These are phyloP conservation scores for Crotalaria pallida DNA, from an alignment of 306 rosid species.

Conservation along the genomic window DNA sequence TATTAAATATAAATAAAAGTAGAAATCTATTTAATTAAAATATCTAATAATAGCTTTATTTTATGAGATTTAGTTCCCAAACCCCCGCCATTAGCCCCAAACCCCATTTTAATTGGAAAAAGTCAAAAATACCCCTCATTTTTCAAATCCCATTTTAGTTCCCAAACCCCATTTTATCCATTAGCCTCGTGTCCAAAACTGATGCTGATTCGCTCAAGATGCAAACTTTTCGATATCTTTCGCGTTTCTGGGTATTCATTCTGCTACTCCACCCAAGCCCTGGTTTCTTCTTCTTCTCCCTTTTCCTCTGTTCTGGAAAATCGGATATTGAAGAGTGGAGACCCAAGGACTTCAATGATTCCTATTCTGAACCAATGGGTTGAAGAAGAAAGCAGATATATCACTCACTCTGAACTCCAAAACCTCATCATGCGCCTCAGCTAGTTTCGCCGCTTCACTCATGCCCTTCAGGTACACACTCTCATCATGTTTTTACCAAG, in stretches of 20 bases:
- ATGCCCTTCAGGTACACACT: constrained; percentile 59
- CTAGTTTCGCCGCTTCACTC: constrained; percentile 39
- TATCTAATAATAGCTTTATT: no score
- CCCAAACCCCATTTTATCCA: no score
- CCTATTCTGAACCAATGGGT: constrained; percentile 58
- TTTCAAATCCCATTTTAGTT: no score
- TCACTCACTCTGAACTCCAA: constrained; percentile 26
- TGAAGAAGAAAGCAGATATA: constrained; percentile 27
- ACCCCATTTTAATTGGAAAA: no score
- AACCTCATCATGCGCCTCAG: constrained; percentile 37
- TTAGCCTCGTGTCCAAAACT: no score
- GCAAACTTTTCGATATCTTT: constrained; percentile 8
- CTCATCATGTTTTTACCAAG: no score
- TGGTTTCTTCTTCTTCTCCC: background rate
- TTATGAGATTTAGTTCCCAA: no score
- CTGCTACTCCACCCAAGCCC: constrained; percentile 12
- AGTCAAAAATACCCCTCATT: no score
- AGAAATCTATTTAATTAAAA: no score
- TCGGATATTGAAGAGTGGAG: constrained; percentile 27
- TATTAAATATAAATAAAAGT: no score
- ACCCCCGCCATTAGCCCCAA: no score
- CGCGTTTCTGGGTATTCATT: constrained; percentile 9
- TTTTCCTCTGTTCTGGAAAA: constrained; percentile 7
- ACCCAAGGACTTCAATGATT: constrained; percentile 35
- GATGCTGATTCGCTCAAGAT: constrained; percentile 33